Base-by-base conservation (phyloP, 768 basidiomycete species). In the Pholiota conissans region DNA sequence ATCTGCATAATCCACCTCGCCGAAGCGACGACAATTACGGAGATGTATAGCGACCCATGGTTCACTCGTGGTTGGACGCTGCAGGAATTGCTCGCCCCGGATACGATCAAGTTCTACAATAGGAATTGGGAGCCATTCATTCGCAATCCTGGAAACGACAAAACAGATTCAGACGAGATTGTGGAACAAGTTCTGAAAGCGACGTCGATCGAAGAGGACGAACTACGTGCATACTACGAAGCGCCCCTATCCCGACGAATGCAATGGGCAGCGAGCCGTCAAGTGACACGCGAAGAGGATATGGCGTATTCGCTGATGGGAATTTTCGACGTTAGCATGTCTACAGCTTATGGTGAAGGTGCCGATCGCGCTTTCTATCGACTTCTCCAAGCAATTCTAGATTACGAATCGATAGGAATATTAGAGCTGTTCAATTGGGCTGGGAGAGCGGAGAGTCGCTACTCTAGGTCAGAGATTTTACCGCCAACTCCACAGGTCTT, bases 51-150 rank as follows among this genome's bases (percentile, higher is more conserved):
- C 7, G 58, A 59, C 20, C 42, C 55, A 7, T 60, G 59, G 59
- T 60, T 60, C 30, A 52, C 55, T 1, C 50, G 59, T 14, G 59
- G 59, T 2, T 60, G 59, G 59, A 60, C 59, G 18, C 55, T 60
- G 6, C 59, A 60, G 34, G 59, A 60, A 26, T 42, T 60, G 13
- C 46, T 60, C 5, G 59, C 59, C n/a, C 59, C 59, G 0, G 16
- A 22, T 14, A 2, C 11, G 5, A 28, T 60, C 20, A 37, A 51
- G 9, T 60, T 60, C 32, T 55, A 60, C 28, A 35, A 52, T 26
- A 42, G 9, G 29, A 18, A 46, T 10, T 60, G 59, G 59, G 29
- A 35, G 4, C 16, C n/a, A 5, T 27, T 54, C 20, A 20, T 48
- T 0, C 34, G 27, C 2, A n/a, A 28, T 9, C 4, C 29, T 9